A percentile compares a stretch with the other conserved stretches of the same genome.
Evolutionary conservation across 768 basidiomycete species (phyloP).

Genomic region (Tulasnella calospora): DNA sequence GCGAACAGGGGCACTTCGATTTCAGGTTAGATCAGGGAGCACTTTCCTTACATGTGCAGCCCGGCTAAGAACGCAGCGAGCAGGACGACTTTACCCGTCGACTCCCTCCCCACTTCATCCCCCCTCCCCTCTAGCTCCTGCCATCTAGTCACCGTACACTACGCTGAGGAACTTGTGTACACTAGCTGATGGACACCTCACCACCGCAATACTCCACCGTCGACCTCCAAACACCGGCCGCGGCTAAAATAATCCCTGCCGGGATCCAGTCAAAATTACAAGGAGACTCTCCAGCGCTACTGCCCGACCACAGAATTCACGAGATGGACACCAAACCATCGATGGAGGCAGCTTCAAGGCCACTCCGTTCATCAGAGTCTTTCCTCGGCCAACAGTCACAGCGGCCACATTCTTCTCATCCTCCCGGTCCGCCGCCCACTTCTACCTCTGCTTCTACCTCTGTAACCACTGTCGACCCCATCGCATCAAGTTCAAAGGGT

Average conservation of each 20-base stretch:
- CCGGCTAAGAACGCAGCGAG: neutral
- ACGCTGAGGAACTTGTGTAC: neutral
- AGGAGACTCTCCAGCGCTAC: neutral
- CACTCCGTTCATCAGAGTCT: neutral
- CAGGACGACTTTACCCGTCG: neutral
- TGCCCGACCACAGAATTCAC: neutral
- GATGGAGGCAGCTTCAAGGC: neutral
- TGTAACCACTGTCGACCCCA: neutral
- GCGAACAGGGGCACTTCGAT: neutral
- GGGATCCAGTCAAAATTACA: slow-evolving; percentile 1
- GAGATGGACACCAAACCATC: neutral
- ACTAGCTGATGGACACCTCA: neutral
- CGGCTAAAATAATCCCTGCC: neutral
- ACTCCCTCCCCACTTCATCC: neutral
- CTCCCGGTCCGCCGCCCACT: neutral
- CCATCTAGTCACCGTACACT: neutral
- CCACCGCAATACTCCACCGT: neutral
- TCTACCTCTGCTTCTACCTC: neutral
- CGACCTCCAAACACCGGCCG: neutral
- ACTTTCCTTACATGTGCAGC: neutral
- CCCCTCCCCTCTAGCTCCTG: neutral
- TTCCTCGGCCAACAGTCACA: neutral
- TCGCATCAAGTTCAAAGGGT: neutral
- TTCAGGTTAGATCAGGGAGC: neutral
- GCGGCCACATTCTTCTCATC: neutral